Conservation (phyloP, 495 filamentous ascomycete genomes). For the Cercophora newfieldiana region DNA sequence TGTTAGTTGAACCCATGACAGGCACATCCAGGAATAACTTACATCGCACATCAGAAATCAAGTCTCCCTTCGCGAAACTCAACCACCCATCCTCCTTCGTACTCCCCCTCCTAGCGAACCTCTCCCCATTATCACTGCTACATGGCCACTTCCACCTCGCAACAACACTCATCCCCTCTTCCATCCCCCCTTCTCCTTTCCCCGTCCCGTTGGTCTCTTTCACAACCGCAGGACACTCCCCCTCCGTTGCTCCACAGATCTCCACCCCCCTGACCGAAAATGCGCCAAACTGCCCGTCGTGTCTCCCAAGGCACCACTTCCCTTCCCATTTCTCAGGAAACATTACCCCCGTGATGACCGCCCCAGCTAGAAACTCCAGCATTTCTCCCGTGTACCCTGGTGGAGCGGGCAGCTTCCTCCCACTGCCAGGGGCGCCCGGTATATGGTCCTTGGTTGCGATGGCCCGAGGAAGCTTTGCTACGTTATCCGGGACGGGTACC, state of each 20-base stretch:
- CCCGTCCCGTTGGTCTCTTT: slow-evolving; percentile 13
- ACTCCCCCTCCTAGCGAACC: not conserved
- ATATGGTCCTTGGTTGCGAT: slow-evolving; percentile 34
- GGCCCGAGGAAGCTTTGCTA: slow-evolving; percentile 35
- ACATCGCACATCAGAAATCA: slow-evolving; percentile 42
- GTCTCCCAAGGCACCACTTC: slow-evolving; percentile 47
- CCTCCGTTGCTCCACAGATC: slow-evolving; percentile 34
- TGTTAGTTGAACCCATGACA: not conserved
- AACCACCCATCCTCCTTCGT: slow-evolving; percentile 33
- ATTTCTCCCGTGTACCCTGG: slow-evolving; percentile 37
- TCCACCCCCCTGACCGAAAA: slow-evolving; percentile 42
- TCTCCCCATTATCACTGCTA: slow-evolving; percentile 13
- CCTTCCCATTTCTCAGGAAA: slow-evolving; percentile 48
- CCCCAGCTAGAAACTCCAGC: slow-evolving; percentile 46
- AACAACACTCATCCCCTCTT: slow-evolving; percentile 31
- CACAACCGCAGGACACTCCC: slow-evolving; percentile 23
- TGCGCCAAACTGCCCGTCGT: slow-evolving; percentile 46
- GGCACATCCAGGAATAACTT: not conserved
- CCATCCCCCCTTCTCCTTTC: slow-evolving; percentile 20
- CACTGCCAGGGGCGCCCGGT: slow-evolving; percentile 18
- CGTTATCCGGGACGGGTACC: slow-evolving; percentile 34
- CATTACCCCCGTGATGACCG: slow-evolving; percentile 44
- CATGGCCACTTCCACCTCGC: slow-evolving; percentile 48
- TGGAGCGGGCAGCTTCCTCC: slow-evolving; percentile 35
- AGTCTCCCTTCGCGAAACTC: slow-evolving; percentile 44